Base-by-base conservation (phyloP, 768 basidiomycete genomes). In the Leccinum broughii region DNA sequence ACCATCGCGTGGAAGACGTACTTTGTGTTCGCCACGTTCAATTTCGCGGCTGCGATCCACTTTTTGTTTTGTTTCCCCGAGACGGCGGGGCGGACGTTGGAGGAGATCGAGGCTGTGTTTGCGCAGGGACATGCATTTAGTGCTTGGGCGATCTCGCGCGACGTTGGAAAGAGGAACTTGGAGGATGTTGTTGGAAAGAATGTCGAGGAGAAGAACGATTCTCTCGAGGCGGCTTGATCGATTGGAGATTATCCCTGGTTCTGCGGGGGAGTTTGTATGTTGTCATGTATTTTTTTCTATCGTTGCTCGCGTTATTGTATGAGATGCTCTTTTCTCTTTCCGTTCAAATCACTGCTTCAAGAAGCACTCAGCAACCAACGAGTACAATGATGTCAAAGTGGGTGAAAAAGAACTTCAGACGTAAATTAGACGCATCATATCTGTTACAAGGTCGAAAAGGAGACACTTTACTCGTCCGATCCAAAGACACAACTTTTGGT, bases 51-150 rank as follows among this genome's bases (percentile, higher is more conserved):
- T 1, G 86, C 81, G 70, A 75, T 90, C 55, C 89, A 90, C 65
- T 77, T 91, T 60, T 77, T 87, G 68, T 90, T 92, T 81, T 87
- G 87, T 81, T 92, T 83, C 80, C 90, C 89, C 13, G 90, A 92
- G 73, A 90, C 89, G 3, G 85, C 85, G 14, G 85, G 85, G 4
- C 80, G 88, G 0, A 83, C 87, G 3, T 81, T 92, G 9, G 90
- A 92, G 73, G 90, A 92, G 72, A 81, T 92, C 46, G 90, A 92
- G 69, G 89, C 86, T 6, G 83, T 92, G 63, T 92, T 92, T 77
- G 75, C 77, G 6, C 83, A 86, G 64, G 88, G 88, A 0, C 84
- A 92, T 64, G 69, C 74, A 34, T 92, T 87, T 75, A 78, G 84
- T 17, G 89, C 90, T 6, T 92, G 90, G 90, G 81, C 80, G 61